Conservation (phyloP, 192 early-diverging fungal species). For the Podila epigama region DNA sequence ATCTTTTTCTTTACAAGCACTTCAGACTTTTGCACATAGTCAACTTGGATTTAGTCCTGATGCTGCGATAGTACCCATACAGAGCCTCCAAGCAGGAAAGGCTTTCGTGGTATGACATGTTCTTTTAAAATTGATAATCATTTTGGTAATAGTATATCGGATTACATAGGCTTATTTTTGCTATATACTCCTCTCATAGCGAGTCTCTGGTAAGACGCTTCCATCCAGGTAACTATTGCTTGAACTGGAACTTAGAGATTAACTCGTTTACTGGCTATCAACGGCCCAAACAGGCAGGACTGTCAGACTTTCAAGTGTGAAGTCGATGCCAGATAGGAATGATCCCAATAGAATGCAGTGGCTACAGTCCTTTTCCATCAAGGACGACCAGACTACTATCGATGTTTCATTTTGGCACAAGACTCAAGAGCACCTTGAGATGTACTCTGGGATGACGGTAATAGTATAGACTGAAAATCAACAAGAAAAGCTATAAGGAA, state of each 20-base stretch:
- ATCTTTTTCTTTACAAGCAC: slow-evolving; percentile 18
- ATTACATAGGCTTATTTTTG: not conserved
- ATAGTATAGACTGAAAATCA: not conserved
- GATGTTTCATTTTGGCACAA: slow-evolving; percentile 45
- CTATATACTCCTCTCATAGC: not conserved
- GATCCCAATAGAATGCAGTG: slow-evolving; percentile 15
- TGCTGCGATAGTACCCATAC: slow-evolving; percentile 33
- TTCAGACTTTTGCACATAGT: slow-evolving; percentile 20
- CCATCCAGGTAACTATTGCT: not conserved
- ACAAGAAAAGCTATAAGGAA: not conserved
- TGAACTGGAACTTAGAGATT: not conserved
- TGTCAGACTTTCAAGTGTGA: slow-evolving; percentile 15
- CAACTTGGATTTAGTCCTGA: slow-evolving; percentile 9
- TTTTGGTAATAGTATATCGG: not conserved
- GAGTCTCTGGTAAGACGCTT: slow-evolving; percentile 21
- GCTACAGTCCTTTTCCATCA: slow-evolving; percentile 36
- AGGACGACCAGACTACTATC: slow-evolving; percentile 31
- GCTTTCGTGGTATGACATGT: slow-evolving; percentile 13
- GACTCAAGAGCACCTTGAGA: slow-evolving; percentile 15
- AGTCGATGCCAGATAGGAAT: slow-evolving; percentile 14
- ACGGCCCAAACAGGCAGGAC: slow-evolving; percentile 8
- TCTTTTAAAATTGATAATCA: not conserved
- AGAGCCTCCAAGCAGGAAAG: slow-evolving; percentile 7
- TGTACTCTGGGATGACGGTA: slow-evolving; percentile 27
- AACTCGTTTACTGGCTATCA: not conserved